phyloP scores from a whole-genome alignment of 345 rosid species.

The Camelina hispida region DNA sequence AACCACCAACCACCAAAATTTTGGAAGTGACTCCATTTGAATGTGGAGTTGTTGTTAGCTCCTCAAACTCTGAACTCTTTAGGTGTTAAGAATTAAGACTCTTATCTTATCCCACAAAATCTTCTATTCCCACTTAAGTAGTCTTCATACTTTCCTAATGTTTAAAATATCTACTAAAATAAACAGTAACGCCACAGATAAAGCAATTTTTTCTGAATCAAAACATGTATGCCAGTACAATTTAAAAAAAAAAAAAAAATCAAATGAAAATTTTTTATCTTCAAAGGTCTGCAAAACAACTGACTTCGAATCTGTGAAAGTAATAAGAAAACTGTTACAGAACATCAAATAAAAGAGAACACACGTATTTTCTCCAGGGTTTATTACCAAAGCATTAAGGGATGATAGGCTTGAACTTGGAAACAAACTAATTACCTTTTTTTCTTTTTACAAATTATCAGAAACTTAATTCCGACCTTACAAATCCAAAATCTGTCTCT shows the following conservation, averaged over 20 bases:
- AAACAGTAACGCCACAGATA: neutral
- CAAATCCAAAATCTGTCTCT: slow-evolving; percentile 33
- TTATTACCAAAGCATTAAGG: neutral
- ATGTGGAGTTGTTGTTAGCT: slow-evolving; percentile 35
- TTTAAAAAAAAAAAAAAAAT: too few relatives aligned
- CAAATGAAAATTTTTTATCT: too few relatives aligned
- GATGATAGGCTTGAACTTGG: neutral
- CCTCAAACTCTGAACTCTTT: slow-evolving; percentile 11
- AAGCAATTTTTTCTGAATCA: too few relatives aligned
- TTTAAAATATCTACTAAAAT: neutral
- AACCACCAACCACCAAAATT: slow-evolving; percentile 45
- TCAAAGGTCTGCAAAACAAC: neutral
- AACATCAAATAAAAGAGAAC: slow-evolving; percentile 13
- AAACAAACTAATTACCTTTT: neutral
- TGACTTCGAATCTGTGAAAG: neutral
- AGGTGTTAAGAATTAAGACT: neutral
- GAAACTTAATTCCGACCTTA: slow-evolving; percentile 29
- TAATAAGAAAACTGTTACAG: neutral
- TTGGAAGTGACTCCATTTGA: slow-evolving; percentile 45
- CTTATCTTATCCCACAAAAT: slow-evolving; percentile 27
- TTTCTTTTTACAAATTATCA: slow-evolving; percentile 26
- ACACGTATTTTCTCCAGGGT: slow-evolving; percentile 2
- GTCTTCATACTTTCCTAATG: slow-evolving; percentile 10
- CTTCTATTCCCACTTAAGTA: slow-evolving; percentile 8
- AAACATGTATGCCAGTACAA: too few relatives aligned